These are phyloP conservation scores for Ichthyophthirius multifiliis DNA, from an alignment of 169 alveolate species.

Conservation along the genomic window DNA sequence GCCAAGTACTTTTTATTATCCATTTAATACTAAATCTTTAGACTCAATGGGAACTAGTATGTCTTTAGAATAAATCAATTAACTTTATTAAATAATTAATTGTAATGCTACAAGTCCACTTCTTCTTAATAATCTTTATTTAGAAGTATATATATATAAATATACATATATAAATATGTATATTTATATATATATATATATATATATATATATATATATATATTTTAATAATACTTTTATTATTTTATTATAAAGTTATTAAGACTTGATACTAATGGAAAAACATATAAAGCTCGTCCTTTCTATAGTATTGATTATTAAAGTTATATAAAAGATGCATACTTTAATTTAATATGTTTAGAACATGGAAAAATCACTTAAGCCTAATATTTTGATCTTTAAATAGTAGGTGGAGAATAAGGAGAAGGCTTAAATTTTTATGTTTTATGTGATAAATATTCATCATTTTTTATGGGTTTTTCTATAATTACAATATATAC, in stretches of 20 bases:
- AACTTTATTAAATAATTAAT: too few species aligned
- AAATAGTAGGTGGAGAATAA: not conserved
- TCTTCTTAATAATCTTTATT: not conserved
- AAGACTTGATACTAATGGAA: not conserved
- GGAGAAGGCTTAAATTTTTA: slow-evolving; percentile 18
- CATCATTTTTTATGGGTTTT: slow-evolving; percentile 14
- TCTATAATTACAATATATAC: slow-evolving; percentile 41
- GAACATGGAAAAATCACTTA: not conserved
- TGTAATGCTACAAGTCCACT: too few species aligned
- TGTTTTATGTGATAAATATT: slow-evolving; percentile 27
- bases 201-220: too few species aligned
- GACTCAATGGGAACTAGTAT: too few species aligned
- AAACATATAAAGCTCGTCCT: not conserved
- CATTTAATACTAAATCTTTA: too few species aligned
- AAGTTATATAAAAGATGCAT: not conserved
- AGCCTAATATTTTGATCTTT: not conserved
- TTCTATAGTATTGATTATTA: not conserved
- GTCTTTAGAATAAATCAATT: too few species aligned
- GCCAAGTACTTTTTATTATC: too few species aligned
- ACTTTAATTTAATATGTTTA: not conserved
- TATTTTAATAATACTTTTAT: not conserved
- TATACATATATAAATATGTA: too few species aligned
- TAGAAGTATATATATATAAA: too few species aligned
- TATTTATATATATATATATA: too few species aligned
- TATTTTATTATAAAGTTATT: not conserved